Conservation (phyloP, 768 basidiomycete genomes). For the Mycena latifolia region DNA sequence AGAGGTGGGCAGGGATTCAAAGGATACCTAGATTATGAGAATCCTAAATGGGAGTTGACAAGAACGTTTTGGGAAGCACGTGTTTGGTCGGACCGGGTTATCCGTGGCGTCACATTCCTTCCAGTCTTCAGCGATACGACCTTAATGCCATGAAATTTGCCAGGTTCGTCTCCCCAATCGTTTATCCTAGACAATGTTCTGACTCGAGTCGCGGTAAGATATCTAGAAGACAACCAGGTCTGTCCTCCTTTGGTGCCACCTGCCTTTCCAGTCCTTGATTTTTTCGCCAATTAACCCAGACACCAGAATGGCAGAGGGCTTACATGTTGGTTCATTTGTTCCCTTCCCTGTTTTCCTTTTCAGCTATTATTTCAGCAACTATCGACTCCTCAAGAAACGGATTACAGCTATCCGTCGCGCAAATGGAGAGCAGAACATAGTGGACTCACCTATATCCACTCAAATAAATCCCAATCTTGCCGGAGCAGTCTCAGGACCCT, state of each 20-base stretch:
- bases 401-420: constrained; percentile 65
- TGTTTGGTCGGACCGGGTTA: too few species aligned
- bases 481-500: constrained; percentile 29
- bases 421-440: constrained; percentile 46
- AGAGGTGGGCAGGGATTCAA: too few species aligned
- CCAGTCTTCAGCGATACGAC: too few species aligned
- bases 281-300: constrained; percentile 53
- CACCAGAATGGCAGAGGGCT: constrained; percentile 80
- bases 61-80: too few species aligned
- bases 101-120: too few species aligned
- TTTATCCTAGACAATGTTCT: background rate
- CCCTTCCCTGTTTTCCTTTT: constrained; percentile 13
- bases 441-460: constrained; percentile 34
- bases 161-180: constrained; percentile 55
- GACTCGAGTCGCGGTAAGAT: constrained; percentile 50
- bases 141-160: constrained; percentile 66
- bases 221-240: constrained; percentile 80
- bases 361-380: constrained; percentile 62
- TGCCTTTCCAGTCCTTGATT: background rate
- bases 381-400: constrained; percentile 76
- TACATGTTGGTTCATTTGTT: constrained; percentile 63
- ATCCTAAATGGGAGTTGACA: too few species aligned
- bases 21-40: too few species aligned
- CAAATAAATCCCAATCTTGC: constrained; percentile 38
- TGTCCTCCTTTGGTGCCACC: constrained; percentile 1